Conservation (phyloP, 2,329 filamentous ascomycete genomes). For the Colletotrichum melonis region DNA sequence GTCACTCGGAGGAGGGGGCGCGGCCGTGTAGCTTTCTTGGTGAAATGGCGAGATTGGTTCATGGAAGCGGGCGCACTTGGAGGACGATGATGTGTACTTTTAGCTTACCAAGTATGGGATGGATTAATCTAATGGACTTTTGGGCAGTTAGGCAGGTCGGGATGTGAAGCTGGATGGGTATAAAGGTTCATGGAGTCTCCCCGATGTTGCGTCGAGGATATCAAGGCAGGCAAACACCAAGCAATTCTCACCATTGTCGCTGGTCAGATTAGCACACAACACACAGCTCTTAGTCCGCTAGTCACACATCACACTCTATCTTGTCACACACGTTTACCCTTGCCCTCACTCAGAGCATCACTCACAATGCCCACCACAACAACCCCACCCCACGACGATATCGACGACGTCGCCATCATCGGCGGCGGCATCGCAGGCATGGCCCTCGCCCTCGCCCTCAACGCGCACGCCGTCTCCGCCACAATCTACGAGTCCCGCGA, state of each 20-base stretch:
- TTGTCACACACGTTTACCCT: background rate
- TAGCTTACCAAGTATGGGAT: background rate
- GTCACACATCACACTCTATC: background rate
- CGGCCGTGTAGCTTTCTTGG: background rate
- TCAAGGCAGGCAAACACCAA: background rate
- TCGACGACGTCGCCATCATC: conserved; percentile 27
- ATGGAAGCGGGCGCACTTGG: background rate
- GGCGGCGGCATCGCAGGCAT: conserved; percentile 34
- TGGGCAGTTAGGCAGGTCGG: background rate
- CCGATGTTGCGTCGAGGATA: background rate
- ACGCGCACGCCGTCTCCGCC: conserved; percentile 60
- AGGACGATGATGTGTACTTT: background rate
- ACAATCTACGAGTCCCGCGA: conserved; percentile 63
- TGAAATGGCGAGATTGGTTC: background rate
- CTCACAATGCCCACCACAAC: background rate
- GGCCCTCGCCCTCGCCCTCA: conserved; percentile 63
- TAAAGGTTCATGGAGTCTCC: background rate
- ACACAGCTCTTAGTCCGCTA: background rate
- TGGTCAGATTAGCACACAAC: background rate
- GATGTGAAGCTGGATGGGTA: background rate
- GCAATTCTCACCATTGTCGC: background rate
- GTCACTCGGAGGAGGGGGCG: background rate
- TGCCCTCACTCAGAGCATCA: background rate
- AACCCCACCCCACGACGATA: background rate
- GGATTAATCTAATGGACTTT: background rate